Conservation (phyloP, 1,284 basidiomycete species). For the Flammula alnicola region DNA sequence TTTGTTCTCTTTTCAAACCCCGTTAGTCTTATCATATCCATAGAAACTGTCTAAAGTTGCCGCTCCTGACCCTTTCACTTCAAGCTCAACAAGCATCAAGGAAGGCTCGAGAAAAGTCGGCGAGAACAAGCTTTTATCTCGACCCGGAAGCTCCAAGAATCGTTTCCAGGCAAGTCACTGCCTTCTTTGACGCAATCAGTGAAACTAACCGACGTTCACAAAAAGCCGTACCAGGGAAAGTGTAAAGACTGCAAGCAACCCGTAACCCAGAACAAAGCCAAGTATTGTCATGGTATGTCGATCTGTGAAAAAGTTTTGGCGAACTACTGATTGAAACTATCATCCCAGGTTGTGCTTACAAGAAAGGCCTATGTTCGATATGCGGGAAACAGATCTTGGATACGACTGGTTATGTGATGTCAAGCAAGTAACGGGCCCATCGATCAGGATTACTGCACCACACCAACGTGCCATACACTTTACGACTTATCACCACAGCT, state of each 20-base stretch:
- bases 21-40: slow-evolving; percentile 27
- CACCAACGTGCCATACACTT: too few relatives aligned
- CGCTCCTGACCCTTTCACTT: slow-evolving; percentile 79
- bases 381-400: slow-evolving; percentile 85
- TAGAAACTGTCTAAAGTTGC: slow-evolving; percentile 84
- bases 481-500: neutral
- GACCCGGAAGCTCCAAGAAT: slow-evolving; percentile 70
- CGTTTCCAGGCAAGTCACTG: slow-evolving; percentile 63
- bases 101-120: slow-evolving; percentile 79
- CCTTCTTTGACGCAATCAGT: slow-evolving; percentile 22
- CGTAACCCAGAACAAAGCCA: slow-evolving; percentile 81
- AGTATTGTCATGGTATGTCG: slow-evolving; percentile 79
- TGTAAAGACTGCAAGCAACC: slow-evolving; percentile 85
- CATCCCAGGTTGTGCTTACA: slow-evolving; percentile 77
- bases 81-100: slow-evolving; percentile 74
- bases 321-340: slow-evolving; percentile 17
- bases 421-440: slow-evolving; percentile 75
- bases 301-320: slow-evolving; percentile 14
- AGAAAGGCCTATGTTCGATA: slow-evolving; percentile 81
- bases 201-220: slow-evolving; percentile 23
- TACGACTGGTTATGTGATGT: slow-evolving; percentile 82
- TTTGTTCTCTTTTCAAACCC: slow-evolving; percentile 26
- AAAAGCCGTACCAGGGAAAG: slow-evolving; percentile 80
- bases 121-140: slow-evolving; percentile 79
- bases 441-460: too few relatives aligned